phyloP scores from a whole-genome alignment of 1,284 basidiomycete genomes.

The Rhodotorula sp. region DNA sequence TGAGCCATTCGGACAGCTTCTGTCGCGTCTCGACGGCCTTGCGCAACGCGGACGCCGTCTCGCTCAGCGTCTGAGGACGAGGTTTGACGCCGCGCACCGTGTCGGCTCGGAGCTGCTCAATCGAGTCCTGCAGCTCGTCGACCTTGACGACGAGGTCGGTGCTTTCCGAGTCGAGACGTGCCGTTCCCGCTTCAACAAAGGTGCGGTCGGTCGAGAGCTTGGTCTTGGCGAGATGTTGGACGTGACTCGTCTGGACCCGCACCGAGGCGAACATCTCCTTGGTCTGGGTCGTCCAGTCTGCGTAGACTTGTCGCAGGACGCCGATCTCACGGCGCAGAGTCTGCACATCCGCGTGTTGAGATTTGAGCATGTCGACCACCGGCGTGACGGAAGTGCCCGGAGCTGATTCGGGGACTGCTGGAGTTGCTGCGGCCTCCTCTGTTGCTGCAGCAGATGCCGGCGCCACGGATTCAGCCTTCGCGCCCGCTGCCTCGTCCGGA shows the following conservation, averaged over 20 bases:
- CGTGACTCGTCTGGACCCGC: constrained; percentile 76
- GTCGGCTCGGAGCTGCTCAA: constrained; percentile 87
- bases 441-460: not conserved
- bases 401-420: constrained; percentile 17
- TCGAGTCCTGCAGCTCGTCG: constrained; percentile 88
- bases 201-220: constrained; percentile 81
- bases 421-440: not conserved
- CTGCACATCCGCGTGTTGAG: constrained; percentile 91
- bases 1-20: constrained; percentile 77
- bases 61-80: constrained; percentile 56
- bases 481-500: constrained; percentile 38
- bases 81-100: constrained; percentile 84
- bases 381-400: constrained; percentile 13
- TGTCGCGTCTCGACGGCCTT: constrained; percentile 69
- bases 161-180: constrained; percentile 79
- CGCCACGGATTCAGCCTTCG: constrained; percentile 46
- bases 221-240: constrained; percentile 77
- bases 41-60: constrained; percentile 71
- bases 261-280: constrained; percentile 76
- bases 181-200: constrained; percentile 87
- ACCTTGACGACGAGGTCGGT: constrained; percentile 88
- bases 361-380: constrained; percentile 76
- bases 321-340: constrained; percentile 88
- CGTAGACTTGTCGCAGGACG: constrained; percentile 88
- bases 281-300: constrained; percentile 85